A percentile compares a stretch with the other conserved stretches of the same genome.
phyloP scores from a whole-genome alignment of 129 eudicot species.

The Saussurea involucrata region DNA sequence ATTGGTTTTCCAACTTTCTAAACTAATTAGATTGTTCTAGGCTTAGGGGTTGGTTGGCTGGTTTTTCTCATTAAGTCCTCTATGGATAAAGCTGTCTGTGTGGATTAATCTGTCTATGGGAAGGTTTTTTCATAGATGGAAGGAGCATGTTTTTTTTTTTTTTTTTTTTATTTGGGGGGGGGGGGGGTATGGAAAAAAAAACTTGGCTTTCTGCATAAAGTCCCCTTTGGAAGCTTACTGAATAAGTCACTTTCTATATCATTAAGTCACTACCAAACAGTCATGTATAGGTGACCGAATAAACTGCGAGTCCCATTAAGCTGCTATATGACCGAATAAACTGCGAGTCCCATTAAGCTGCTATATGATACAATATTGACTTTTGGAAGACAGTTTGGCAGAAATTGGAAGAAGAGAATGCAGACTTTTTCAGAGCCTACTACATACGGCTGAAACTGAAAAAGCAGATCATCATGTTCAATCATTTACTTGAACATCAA shows the following conservation, averaged over 20 bases:
- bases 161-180: neutral
- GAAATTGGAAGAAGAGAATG: conserved; percentile 96
- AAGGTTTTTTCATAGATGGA: neutral
- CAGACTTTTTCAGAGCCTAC: conserved; percentile 91
- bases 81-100: neutral
- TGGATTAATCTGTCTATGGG: neutral
- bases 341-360: neutral
- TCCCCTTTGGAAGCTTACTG: neutral
- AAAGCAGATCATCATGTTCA: conserved; percentile 74
- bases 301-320: neutral
- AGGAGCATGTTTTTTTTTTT: neutral
- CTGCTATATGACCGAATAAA: no score
- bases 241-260: neutral
- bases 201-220: neutral
- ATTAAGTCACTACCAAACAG: neutral
- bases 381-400: conserved; percentile 72
- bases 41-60: neutral
- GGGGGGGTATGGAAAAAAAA: neutral
- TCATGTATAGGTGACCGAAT: neutral
- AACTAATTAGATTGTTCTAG: neutral
- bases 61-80: neutral
- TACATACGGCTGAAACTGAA: conserved; percentile 93
- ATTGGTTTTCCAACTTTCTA: neutral
- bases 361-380: neutral
- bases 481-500: conserved; percentile 76